Conservation (phyloP, 169 alveolate genomes). For the Miamiensis avidus region DNA sequence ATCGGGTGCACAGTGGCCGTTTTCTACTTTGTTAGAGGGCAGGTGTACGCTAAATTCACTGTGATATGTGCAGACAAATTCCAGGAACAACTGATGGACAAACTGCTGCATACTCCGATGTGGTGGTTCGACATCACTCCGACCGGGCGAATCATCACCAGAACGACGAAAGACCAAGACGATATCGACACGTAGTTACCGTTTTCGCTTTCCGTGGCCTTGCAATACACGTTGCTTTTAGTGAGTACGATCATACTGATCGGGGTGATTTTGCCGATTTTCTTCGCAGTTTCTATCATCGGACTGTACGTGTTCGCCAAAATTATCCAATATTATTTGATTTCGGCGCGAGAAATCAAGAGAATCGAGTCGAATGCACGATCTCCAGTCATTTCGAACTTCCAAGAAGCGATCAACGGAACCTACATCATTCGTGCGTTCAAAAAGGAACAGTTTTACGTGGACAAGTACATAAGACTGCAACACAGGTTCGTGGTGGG, state of each 20-base stretch:
- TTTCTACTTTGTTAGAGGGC: slow-evolving; percentile 13
- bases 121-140: slow-evolving; percentile 70
- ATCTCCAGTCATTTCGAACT: slow-evolving; percentile 20
- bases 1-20: neutral
- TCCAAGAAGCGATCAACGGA: slow-evolving; percentile 63
- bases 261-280: slow-evolving; percentile 13
- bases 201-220: neutral
- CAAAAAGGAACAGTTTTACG: slow-evolving; percentile 38
- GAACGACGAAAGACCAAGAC: slow-evolving; percentile 61
- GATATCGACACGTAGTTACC: slow-evolving; percentile 3
- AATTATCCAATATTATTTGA: slow-evolving; percentile 5
- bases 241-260: slow-evolving; percentile 6
- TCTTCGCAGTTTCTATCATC: slow-evolving; percentile 9
- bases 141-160: slow-evolving; percentile 66
- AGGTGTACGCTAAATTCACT: neutral
- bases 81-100: neutral
- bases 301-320: neutral
- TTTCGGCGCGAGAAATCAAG: slow-evolving; percentile 19
- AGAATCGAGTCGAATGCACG: slow-evolving; percentile 8
- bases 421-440: slow-evolving; percentile 59
- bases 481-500: slow-evolving; percentile 52
- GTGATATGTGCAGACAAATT: neutral
- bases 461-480: slow-evolving; percentile 27
- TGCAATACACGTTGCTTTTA: neutral
- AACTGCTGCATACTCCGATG: slow-evolving; percentile 4